phyloP scores from a whole-genome alignment of 768 basidiomycete species.

The Lactarius hatsudake region DNA sequence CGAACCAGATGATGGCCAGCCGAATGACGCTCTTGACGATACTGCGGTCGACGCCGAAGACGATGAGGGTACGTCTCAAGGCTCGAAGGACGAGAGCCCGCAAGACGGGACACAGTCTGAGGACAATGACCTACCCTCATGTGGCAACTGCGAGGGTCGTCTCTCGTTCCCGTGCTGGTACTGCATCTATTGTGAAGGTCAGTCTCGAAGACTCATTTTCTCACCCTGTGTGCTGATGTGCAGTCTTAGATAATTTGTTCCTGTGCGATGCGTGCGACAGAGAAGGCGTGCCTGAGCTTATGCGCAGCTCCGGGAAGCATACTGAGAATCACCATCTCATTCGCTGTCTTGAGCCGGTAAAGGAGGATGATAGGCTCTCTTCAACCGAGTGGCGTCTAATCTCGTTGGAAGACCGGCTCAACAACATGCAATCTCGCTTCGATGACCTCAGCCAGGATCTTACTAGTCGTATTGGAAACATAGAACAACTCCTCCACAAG shows the following conservation, averaged over 20 bases:
- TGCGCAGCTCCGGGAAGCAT: conserved; percentile 1
- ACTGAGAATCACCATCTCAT: conserved; percentile 6
- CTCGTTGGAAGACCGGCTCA: conserved; percentile 12
- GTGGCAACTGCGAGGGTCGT: conserved; percentile 28
- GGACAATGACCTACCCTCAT: conserved; percentile 19
- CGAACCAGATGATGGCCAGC: neutral
- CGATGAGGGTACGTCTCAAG: neutral
- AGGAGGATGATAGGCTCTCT: neutral
- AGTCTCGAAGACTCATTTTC: neutral
- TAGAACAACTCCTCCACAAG: conserved; percentile 8
- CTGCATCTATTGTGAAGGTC: conserved; percentile 32
- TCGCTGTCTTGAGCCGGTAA: conserved; percentile 10
- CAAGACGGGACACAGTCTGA: too few relatives aligned
- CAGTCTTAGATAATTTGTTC: conserved; percentile 18
- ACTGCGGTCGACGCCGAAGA: neutral
- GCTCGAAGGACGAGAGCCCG: neutral
- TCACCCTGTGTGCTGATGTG: neutral
- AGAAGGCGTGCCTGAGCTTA: conserved; percentile 2
- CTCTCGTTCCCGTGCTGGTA: conserved; percentile 35
- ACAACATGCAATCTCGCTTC: conserved; percentile 6
- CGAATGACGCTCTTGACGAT: too few relatives aligned
- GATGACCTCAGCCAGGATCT: neutral
- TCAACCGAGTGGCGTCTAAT: conserved; percentile 10
- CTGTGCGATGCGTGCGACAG: conserved; percentile 24
- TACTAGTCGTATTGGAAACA: neutral